A percentile compares a stretch with the other conserved stretches of the same genome.
Evolutionary conservation across 495 filamentous ascomycete species (phyloP).

Genomic region (Massariosphaeria phaeospora): DNA sequence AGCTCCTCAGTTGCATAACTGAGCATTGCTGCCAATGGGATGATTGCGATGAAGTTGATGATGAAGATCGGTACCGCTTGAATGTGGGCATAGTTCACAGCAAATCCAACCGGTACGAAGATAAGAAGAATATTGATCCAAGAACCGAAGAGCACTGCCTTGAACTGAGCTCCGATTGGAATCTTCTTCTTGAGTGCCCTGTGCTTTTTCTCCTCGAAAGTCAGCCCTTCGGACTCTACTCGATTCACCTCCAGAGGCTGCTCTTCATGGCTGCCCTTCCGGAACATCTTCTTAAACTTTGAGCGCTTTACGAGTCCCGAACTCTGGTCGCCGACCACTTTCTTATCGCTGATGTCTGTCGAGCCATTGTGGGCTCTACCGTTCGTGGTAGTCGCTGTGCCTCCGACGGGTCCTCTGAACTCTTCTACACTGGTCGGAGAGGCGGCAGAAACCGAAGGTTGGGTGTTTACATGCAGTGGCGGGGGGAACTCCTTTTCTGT

Average conservation of each 20-base stretch:
- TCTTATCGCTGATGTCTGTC: conserved; percentile 13
- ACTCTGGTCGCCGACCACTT: neutral
- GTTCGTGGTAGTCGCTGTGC: neutral
- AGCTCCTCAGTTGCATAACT: conserved; percentile 45
- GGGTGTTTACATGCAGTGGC: conserved; percentile 24
- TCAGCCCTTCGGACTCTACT: conserved; percentile 12
- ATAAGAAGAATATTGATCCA: conserved; percentile 83
- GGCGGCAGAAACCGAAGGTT: conserved; percentile 4
- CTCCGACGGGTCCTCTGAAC: neutral
- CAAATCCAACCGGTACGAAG: conserved; percentile 73
- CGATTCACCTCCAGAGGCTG: conserved; percentile 3
- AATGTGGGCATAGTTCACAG: conserved; percentile 56
- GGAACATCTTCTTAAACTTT: conserved; percentile 25
- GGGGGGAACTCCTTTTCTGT: conserved; percentile 20
- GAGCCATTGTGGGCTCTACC: conserved; percentile 16
- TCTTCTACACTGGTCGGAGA: neutral
- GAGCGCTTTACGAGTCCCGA: conserved; percentile 6
- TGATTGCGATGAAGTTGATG: conserved; percentile 84
- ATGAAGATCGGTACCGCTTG: conserved; percentile 61
- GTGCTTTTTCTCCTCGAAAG: conserved; percentile 12
- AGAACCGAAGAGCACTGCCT: conserved; percentile 56
- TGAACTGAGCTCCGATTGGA: conserved; percentile 20
- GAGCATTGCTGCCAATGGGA: conserved; percentile 47
- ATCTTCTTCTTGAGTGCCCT: conserved; percentile 23
- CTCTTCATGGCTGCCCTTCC: conserved; percentile 9